phyloP scores from a whole-genome alignment of 257 asterid genomes.

The Capsicum chinense region DNA sequence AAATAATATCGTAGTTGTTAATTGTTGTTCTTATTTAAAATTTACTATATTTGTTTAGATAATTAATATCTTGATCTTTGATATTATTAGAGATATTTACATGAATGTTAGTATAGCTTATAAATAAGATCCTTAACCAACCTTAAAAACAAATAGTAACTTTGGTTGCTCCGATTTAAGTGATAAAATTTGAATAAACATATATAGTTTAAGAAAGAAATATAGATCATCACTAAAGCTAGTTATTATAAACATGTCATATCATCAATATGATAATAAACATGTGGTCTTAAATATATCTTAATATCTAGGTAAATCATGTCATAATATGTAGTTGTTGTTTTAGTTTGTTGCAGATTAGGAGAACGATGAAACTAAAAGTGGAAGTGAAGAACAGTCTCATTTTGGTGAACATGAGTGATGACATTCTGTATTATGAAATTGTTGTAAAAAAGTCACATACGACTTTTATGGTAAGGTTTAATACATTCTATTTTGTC shows the following conservation, averaged over 20 bases:
- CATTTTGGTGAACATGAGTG: background rate
- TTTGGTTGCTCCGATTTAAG: background rate
- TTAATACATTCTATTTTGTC: background rate
- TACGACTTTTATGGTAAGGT: background rate
- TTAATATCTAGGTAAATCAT: background rate
- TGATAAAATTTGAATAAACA: background rate
- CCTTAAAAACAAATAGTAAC: background rate
- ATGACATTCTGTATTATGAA: background rate
- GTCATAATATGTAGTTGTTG: background rate
- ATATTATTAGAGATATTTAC: background rate
- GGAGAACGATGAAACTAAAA: background rate
- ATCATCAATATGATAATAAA: background rate
- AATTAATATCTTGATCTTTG: background rate
- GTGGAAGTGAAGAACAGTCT: background rate
- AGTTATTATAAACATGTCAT: background rate
- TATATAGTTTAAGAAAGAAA: background rate
- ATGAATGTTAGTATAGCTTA: background rate
- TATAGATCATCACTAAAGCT: background rate
- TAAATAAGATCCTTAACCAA: background rate
- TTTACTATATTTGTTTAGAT: background rate
- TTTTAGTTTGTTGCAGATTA: background rate
- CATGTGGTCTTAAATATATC: background rate
- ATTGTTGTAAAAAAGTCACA: background rate
- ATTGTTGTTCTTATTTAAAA: no score
- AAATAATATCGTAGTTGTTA: no score